Base-by-base conservation (phyloP, 805 yeast genomes). In the Wickerhamomyces queroliae region DNA sequence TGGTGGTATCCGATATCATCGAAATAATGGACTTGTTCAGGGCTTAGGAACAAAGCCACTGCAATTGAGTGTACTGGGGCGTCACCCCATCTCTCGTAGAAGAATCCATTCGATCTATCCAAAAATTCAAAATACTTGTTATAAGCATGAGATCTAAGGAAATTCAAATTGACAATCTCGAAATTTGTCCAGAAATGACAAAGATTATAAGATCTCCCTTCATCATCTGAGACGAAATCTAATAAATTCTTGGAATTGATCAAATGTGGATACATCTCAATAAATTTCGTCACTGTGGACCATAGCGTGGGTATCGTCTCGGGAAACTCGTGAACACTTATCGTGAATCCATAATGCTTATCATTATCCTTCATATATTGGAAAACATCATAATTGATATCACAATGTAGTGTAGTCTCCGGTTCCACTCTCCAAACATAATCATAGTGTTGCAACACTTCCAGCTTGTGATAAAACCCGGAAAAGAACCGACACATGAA, bases 51-150 rank as follows among this genome's bases (percentile, higher is more conserved):
- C 46, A 88, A 64, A 3, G 91, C 66, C 13, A 83, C 95, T 22
- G 91, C 95, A 53, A 86, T 79, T 4, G 95, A 82, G 62, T 85
- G 95, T 36, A 86, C 82, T 16, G 95, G 95, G 18, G 95, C 95
- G 62, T 87, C 95, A 45, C 95, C 96, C 96, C 95, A 87, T 64
- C 83, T 54, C 51, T 78, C 83, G 46, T 74, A 73, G 51, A 73
- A 75, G 42, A 75, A 69, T 2, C 83, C 83, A 13, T 76, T 71
- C 0, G 69, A 48, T 24, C 55, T 43, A 51, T 76, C 81, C 37
- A 76, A 46, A 51, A 50, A 60, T 15, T 72, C 56, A 48, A 77
- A 76, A 45, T 64, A 70, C 9, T 62, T 56, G 26, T 58, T 52
- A 52, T 76, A 78, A 1, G 68, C 67, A 37, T 64, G 59, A 18